Percentiles rank a stretch among this genome's conserved stretches.
Conservation (phyloP, 441 rosid species). For the Corymbia citriodora region DNA sequence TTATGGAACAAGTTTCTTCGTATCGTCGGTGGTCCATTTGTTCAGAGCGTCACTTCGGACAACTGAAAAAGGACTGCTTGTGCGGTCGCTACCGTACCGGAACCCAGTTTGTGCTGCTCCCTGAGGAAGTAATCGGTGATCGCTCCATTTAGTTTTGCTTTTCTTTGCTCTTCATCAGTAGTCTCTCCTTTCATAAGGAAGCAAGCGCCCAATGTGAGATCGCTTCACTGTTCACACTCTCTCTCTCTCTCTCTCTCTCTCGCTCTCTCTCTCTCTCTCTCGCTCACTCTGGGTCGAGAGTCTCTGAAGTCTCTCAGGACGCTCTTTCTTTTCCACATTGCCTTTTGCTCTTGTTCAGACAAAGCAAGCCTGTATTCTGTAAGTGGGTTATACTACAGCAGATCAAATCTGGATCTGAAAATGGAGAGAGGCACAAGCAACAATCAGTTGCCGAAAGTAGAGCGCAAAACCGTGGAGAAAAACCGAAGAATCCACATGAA, state of each 20-base stretch:
- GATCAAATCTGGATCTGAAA: not conserved
- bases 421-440: slow-evolving; percentile 19
- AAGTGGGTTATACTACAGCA: not conserved
- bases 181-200: not conserved
- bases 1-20: not conserved
- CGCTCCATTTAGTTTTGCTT: not conserved
- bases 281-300: not conserved
- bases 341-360: not conserved
- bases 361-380: not conserved
- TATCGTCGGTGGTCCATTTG: not conserved
- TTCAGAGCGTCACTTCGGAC: not conserved
- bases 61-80: not conserved
- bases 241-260: not conserved
- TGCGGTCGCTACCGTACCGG: not conserved
- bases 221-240: not conserved
- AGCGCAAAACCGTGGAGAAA: slow-evolving; percentile 47
- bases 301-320: not conserved
- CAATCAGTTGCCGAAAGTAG: slow-evolving; percentile 17
- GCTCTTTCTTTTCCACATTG: not conserved
- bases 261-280: not conserved
- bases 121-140: not conserved
- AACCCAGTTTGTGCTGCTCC: not conserved
- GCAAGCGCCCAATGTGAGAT: not conserved
- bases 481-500: slow-evolving; percentile 60
- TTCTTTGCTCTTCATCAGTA: not conserved